Evolutionary conservation across 2,329 filamentous ascomycete species (phyloP), one percentile per base, ranked within the genome.

Genomic region (Coniella vitis): DNA sequence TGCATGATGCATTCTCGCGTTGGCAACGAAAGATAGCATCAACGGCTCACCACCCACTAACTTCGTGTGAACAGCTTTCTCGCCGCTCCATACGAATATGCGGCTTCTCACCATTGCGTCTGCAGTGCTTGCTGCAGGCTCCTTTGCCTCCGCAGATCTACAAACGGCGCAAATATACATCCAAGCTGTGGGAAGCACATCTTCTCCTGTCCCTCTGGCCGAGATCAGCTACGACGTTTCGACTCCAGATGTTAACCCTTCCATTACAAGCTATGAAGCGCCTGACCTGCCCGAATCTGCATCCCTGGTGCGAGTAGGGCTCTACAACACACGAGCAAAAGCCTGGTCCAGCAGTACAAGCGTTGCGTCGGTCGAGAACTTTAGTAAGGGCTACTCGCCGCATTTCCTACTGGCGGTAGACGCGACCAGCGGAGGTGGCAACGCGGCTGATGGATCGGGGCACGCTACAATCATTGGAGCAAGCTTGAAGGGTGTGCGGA

Each of bases 371-470:
- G 70, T 65, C 2, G 71, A 75, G 48, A 83, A 79, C 63, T 81
- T 84, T 55, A 65, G 64, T 54, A 82, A 82, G 65, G 81, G 81
- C 5, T 83, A 77, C 61, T 69, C 74, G 54, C 79, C 79, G 14
- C 73, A 74, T 45, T 63, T 85, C 44, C 58, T 79, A 21, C 61
- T 84, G 12, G 72, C 70, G 2, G 66, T 83, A 34, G 73, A 75
- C 54, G 60, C 60, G 19, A 55, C 56, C 4, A 49, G 49, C 7
- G 16, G 38, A 16, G 34, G 52, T 9, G 45, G 48, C 21, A 36
- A 51, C 25, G 12, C 17, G 2, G 31, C 16, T 14, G 36, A 17
- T 21, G 51, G 21, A n/a, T 13, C 9, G 55, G 36, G 60, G 54
- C 51, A 60, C 21, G 73, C 71, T 7, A 63, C 65, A 7, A 65